phyloP scores from a whole-genome alignment of 2,329 filamentous ascomycete genomes.

The Colletotrichum shisoi region DNA sequence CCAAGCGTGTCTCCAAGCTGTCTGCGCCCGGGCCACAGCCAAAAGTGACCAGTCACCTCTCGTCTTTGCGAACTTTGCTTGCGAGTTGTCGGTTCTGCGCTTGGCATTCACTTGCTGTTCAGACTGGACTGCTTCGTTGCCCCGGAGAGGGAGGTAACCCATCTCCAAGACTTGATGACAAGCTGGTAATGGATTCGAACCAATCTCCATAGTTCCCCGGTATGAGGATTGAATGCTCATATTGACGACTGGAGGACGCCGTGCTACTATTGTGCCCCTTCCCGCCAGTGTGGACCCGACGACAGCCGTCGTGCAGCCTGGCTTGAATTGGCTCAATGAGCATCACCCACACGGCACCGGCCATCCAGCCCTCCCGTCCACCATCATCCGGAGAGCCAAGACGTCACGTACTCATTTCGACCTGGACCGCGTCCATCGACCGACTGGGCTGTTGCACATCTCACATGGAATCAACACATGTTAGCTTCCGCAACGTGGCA shows the following conservation, averaged over 20 bases:
- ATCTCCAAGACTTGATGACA: background rate
- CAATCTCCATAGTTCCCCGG: background rate
- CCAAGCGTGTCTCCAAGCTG: background rate
- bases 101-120: background rate
- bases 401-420: constrained; percentile 4
- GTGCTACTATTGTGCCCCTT: background rate
- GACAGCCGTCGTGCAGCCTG: constrained; percentile 7
- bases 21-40: constrained; percentile 30
- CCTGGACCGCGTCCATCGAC: background rate
- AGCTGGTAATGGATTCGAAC: background rate
- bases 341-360: constrained; percentile 13
- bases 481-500: constrained; percentile 1
- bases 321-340: constrained; percentile 7
- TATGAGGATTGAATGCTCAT: background rate
- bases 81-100: no score
- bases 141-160: background rate
- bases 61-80: background rate
- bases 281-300: constrained; percentile 23
- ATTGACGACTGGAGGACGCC: background rate
- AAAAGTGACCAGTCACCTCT: constrained; percentile 35
- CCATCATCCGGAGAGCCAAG: background rate
- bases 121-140: background rate
- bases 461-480: background rate
- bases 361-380: constrained; percentile 11
- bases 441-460: background rate